phyloP scores from a whole-genome alignment of 2,329 filamentous ascomycete genomes.

The Sarocladiaceae sp. region DNA sequence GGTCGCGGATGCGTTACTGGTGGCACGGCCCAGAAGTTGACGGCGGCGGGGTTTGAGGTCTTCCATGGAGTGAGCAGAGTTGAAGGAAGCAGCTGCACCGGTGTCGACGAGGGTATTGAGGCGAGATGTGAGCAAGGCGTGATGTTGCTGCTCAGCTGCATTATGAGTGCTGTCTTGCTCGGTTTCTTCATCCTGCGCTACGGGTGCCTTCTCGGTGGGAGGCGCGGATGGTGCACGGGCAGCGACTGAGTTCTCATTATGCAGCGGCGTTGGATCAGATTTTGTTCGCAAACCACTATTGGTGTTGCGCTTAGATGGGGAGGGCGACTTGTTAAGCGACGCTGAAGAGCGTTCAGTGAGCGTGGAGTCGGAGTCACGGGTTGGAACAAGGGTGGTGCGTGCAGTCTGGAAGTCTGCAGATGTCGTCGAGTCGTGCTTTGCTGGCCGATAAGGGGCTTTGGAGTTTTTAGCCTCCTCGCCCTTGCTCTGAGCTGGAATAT shows the following conservation, averaged over 20 bases:
- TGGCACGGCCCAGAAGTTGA: conserved; percentile 50
- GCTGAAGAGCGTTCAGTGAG: conserved; percentile 35
- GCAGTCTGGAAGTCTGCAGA: conserved; percentile 36
- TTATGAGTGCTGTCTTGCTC: background rate
- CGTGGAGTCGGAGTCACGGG: conserved; percentile 24
- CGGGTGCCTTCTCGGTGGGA: background rate
- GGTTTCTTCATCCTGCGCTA: background rate
- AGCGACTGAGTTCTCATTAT: background rate
- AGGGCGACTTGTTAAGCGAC: conserved; percentile 35
- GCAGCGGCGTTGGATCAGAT: conserved; percentile 1
- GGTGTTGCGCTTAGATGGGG: conserved; percentile 28
- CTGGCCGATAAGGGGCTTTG: conserved; percentile 7
- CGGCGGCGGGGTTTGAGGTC: conserved; percentile 30
- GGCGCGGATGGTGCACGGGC: background rate
- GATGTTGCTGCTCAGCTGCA: background rate
- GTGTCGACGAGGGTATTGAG: conserved; percentile 37
- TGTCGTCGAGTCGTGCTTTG: conserved; percentile 19
- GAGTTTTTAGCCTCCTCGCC: background rate
- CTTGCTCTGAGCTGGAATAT: conserved; percentile 17
- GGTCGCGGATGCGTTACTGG: conserved; percentile 49
- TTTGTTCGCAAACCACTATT: conserved; percentile 16
- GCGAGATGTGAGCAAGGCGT: conserved; percentile 4
- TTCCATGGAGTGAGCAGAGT: conserved; percentile 8
- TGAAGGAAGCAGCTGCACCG: conserved; percentile 14
- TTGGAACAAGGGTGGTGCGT: conserved; percentile 25